Evolutionary conservation across 2,329 filamentous ascomycete genomes (phyloP).

Genomic region (Metarhizium album): DNA sequence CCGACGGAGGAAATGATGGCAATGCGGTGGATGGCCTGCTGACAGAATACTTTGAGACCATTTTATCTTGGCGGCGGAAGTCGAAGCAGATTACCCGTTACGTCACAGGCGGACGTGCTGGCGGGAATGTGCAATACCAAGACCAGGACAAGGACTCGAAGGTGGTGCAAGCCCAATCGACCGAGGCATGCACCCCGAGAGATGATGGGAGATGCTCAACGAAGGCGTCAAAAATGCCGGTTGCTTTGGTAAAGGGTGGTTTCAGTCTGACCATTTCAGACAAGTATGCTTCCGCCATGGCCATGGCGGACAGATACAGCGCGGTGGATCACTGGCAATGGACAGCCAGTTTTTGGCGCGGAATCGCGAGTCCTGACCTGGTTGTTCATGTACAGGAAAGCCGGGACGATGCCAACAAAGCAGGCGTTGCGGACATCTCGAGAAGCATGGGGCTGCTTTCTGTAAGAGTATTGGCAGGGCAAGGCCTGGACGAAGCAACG

Average conservation of each 20-base stretch:
- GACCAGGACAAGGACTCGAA: slow-evolving; percentile 4
- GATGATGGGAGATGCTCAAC: slow-evolving; percentile 6
- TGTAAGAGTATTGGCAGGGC: slow-evolving; percentile 33
- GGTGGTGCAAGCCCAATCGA: background rate
- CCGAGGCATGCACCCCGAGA: slow-evolving; percentile 3
- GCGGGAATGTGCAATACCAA: background rate
- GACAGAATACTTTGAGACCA: slow-evolving; percentile 53
- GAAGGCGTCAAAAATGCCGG: slow-evolving; percentile 36
- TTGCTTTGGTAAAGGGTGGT: slow-evolving; percentile 65
- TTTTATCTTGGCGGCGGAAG: slow-evolving; percentile 59
- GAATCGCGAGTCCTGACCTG: slow-evolving; percentile 70
- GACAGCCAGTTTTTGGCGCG: slow-evolving; percentile 90
- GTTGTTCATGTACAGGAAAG: slow-evolving; percentile 53
- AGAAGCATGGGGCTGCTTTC: slow-evolving; percentile 43
- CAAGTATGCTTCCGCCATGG: slow-evolving; percentile 59
- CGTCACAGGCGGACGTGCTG: slow-evolving; percentile 22
- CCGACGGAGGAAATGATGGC: background rate
- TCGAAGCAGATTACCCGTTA: slow-evolving; percentile 57
- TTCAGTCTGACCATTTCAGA: slow-evolving; percentile 76
- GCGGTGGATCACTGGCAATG: slow-evolving; percentile 94
- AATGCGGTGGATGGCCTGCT: slow-evolving; percentile 29
- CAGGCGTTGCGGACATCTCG: slow-evolving; percentile 44
- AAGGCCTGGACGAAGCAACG: slow-evolving; percentile 53
- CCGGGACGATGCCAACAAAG: slow-evolving; percentile 19
- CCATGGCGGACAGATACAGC: slow-evolving; percentile 66